Evolutionary conservation across 1,284 basidiomycete species (phyloP).

Genomic region (Marasmius tenuissimus): DNA sequence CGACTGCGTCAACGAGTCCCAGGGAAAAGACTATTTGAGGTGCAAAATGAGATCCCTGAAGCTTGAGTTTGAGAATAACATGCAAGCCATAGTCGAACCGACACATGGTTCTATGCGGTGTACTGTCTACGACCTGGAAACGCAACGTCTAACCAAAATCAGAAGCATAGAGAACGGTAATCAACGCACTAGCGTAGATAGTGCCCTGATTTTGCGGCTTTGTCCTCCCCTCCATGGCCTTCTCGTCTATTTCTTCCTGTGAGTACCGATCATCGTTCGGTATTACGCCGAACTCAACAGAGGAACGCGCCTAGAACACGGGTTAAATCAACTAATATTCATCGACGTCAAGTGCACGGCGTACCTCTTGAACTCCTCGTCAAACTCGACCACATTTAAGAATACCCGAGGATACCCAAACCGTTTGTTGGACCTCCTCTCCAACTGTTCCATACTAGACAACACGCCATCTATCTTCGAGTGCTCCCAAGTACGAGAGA

Average conservation of each 20-base stretch:
- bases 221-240: conserved; percentile 48
- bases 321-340: not conserved
- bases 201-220: conserved; percentile 52
- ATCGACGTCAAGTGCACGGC: conserved; percentile 8
- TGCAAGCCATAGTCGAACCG: conserved; percentile 76
- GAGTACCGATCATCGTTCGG: conserved; percentile 46
- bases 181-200: conserved; percentile 46
- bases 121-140: conserved; percentile 4
- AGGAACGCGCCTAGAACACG: conserved; percentile 14
- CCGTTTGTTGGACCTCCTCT: conserved; percentile 64
- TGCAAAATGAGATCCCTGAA: not conserved
- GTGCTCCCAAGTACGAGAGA: conserved; percentile 43
- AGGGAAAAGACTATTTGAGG: conserved; percentile 47
- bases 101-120: conserved; percentile 69
- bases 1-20: conserved; percentile 40
- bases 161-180: conserved; percentile 12
- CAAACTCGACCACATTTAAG: conserved; percentile 71
- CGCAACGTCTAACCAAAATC: conserved; percentile 26
- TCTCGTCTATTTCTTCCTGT: conserved; percentile 66
- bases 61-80: conserved; percentile 1
- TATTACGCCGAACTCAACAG: conserved; percentile 59
- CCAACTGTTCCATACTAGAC: conserved; percentile 44
- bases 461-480: conserved; percentile 37
- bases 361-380: conserved; percentile 66
- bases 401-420: conserved; percentile 74